Percentiles rank a stretch among this genome's conserved stretches.
phyloP scores from a whole-genome alignment of 768 basidiomycete species.

The Megacollybia marginata region DNA sequence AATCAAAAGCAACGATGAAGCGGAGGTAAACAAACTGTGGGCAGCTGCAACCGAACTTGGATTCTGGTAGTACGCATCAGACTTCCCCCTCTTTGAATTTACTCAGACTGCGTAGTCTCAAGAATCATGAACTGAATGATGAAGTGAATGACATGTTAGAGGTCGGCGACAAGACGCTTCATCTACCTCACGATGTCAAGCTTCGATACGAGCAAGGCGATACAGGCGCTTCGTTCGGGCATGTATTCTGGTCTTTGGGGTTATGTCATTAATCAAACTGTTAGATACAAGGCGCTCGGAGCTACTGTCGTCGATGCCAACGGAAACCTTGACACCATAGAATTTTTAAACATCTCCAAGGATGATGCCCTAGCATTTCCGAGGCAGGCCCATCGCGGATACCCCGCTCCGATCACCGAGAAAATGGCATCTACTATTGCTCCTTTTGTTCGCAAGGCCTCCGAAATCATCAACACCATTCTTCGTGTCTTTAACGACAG shows the following conservation, averaged over 20 bases:
- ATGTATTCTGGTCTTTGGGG: background rate
- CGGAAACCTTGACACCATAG: conserved; percentile 32
- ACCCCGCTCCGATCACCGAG: conserved; percentile 23
- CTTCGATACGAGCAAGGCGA: conserved; percentile 30
- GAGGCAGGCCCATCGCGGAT: conserved; percentile 27
- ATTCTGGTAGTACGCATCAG: conserved; percentile 55
- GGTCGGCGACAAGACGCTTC: conserved; percentile 27
- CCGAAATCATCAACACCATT: conserved; percentile 29
- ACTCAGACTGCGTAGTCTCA: conserved; percentile 16
- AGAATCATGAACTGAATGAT: conserved; percentile 29
- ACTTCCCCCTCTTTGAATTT: background rate
- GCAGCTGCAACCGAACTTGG: conserved; percentile 50
- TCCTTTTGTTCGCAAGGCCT: conserved; percentile 20
- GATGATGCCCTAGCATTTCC: conserved; percentile 41
- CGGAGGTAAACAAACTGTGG: conserved; percentile 47
- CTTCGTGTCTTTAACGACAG: conserved; percentile 31
- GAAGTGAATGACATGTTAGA: conserved; percentile 29
- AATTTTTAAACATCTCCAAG: conserved; percentile 27
- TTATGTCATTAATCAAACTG: background rate
- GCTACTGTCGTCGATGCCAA: conserved; percentile 34
- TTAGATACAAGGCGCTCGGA: conserved; percentile 37
- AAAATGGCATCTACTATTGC: conserved; percentile 1
- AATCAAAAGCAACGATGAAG: conserved; percentile 29
- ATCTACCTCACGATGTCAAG: conserved; percentile 28
- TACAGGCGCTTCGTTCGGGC: conserved; percentile 26